These are phyloP conservation scores for Pseudogymnoascus sp. DNA, from an alignment of 2,329 filamentous ascomycete genomes.

Conservation along the genomic window DNA sequence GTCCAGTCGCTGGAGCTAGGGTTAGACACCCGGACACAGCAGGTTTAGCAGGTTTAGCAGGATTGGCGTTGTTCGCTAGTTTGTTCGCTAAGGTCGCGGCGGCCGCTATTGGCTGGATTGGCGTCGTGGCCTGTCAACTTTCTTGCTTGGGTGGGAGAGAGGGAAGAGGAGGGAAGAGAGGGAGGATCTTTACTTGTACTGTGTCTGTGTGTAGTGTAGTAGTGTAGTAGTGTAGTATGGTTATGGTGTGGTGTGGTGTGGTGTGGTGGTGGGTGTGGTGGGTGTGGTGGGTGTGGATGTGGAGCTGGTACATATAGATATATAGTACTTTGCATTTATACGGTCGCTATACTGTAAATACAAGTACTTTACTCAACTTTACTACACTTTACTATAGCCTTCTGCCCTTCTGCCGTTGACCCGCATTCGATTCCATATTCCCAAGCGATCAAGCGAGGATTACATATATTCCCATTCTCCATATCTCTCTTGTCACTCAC, in stretches of 20 bases:
- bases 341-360: too few species aligned
- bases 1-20: background rate
- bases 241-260: background rate
- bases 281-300: background rate
- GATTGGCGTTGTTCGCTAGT: background rate
- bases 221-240: too few species aligned
- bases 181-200: background rate
- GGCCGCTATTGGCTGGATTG: background rate
- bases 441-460: slow-evolving; percentile 8
- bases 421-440: slow-evolving; percentile 4
- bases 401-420: background rate
- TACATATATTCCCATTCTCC: slow-evolving; percentile 18
- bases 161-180: too few species aligned
- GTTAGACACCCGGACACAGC: background rate
- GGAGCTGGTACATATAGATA: too few species aligned
- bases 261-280: background rate
- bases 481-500: slow-evolving; percentile 23
- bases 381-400: background rate
- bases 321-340: too few species aligned
- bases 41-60: background rate
- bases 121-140: background rate
- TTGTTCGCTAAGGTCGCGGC: background rate
- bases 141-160: background rate
- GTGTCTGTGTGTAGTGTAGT: too few species aligned
- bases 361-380: background rate